phyloP scores from a whole-genome alignment of 306 rosid species.

The Inga leiocalycina region DNA sequence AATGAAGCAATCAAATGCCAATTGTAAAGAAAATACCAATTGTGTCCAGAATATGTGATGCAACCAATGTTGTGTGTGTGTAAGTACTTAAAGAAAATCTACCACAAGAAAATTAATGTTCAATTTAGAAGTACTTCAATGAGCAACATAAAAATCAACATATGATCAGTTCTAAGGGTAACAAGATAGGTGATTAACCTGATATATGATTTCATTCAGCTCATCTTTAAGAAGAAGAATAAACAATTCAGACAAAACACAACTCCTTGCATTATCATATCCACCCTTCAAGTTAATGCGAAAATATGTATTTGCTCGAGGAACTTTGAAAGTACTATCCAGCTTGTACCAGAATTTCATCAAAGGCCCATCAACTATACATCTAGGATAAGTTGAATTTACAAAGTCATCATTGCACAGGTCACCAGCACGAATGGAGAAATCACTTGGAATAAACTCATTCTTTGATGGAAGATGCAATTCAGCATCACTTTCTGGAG shows the following conservation, averaged over 20 bases:
- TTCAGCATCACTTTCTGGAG: slow-evolving; percentile 69
- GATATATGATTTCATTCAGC: slow-evolving; percentile 84
- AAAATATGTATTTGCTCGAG: slow-evolving; percentile 91
- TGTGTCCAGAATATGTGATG: not conserved
- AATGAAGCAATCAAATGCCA: not conserved
- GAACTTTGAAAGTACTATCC: slow-evolving; percentile 76
- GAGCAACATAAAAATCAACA: slow-evolving; percentile 10
- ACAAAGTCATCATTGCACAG: slow-evolving; percentile 37
- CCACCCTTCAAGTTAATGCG: slow-evolving; percentile 91
- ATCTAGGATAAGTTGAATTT: slow-evolving; percentile 59
- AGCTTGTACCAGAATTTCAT: slow-evolving; percentile 94
- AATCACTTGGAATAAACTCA: slow-evolving; percentile 91
- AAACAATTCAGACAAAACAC: slow-evolving; percentile 76
- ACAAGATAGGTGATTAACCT: slow-evolving; percentile 64
- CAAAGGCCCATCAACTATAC: slow-evolving; percentile 82
- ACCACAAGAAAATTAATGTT: not conserved
- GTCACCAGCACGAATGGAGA: slow-evolving; percentile 65
- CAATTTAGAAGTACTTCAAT: not conserved
- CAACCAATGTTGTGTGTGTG: not conserved
- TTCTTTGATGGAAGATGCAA: slow-evolving; percentile 89
- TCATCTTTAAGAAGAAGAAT: slow-evolving; percentile 83
- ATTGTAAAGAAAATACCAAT: not conserved
- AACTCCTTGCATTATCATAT: slow-evolving; percentile 57
- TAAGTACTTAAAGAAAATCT: not conserved
- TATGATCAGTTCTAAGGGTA: not conserved